phyloP scores from a whole-genome alignment of 2,329 filamentous ascomycete genomes.

The Fusarium nematophilum region DNA sequence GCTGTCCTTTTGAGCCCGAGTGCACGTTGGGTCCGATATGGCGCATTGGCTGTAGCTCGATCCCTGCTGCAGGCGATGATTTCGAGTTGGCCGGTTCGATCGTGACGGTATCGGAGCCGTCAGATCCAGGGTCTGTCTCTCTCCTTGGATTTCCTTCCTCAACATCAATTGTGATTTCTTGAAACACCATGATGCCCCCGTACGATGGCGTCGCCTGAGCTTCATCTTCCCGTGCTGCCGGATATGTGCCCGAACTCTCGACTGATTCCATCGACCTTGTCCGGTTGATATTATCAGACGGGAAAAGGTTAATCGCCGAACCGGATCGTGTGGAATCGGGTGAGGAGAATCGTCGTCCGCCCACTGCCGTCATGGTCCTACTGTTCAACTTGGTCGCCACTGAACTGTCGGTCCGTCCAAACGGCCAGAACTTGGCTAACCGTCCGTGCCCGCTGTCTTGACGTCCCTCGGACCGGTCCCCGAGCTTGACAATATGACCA shows the following conservation, averaged over 20 bases:
- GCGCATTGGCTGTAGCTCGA: conserved; percentile 26
- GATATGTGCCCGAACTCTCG: too few species aligned
- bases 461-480: background rate
- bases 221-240: too few species aligned
- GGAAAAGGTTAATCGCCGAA: too few species aligned
- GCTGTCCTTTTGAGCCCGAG: conserved; percentile 7
- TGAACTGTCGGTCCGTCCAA: background rate
- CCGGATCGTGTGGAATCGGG: too few species aligned
- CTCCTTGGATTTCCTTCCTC: conserved; percentile 25
- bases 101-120: too few species aligned
- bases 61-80: too few species aligned
- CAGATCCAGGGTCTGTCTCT: too few species aligned
- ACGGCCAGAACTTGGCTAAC: conserved; percentile 14
- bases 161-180: conserved; percentile 66
- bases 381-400: too few species aligned
- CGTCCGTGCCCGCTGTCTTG: background rate
- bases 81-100: too few species aligned
- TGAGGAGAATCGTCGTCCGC: too few species aligned
- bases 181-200: conserved; percentile 70
- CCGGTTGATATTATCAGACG: too few species aligned
- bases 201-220: conserved; percentile 31
- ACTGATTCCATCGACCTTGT: conserved; percentile 11
- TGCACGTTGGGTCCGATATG: conserved; percentile 22
- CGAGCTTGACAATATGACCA: conserved; percentile 55
- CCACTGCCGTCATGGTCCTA: too few species aligned